Evolutionary conservation across 2,329 filamentous ascomycete genomes (phyloP).

Genomic region (Daldinia sp.): DNA sequence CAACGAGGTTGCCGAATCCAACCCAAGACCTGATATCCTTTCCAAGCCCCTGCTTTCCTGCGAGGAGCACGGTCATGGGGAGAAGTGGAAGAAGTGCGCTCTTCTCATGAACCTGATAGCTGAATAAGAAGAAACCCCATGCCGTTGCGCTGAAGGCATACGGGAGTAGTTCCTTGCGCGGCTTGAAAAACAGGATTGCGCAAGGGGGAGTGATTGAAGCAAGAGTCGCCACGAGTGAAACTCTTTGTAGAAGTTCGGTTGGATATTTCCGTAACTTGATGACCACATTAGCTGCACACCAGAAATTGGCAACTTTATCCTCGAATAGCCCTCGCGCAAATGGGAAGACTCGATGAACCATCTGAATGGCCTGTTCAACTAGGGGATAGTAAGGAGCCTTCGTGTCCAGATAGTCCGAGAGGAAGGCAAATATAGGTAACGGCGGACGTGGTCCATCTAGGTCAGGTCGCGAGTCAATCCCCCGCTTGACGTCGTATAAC

Average conservation of each 20-base stretch:
- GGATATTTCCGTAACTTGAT: conserved; percentile 87
- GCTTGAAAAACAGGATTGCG: conserved; percentile 80
- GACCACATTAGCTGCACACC: conserved; percentile 91
- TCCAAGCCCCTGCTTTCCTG: conserved; percentile 80
- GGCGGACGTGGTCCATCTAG: conserved; percentile 70
- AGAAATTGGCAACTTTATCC: conserved; percentile 98
- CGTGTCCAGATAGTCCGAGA: conserved; percentile 70
- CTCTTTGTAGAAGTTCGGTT: conserved; percentile 76
- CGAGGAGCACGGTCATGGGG: conserved; percentile 90
- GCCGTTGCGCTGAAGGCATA: conserved; percentile 84
- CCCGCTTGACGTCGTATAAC: conserved; percentile 74
- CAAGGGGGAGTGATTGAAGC: conserved; percentile 83
- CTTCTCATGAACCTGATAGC: conserved; percentile 98
- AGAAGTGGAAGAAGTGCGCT: conserved; percentile 91
- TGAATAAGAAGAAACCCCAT: conserved; percentile 98
- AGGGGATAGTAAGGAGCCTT: conserved; percentile 79
- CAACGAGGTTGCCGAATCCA: conserved; percentile 93
- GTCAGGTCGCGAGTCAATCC: conserved; percentile 68
- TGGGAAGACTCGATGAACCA: conserved; percentile 92
- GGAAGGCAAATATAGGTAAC: conserved; percentile 70
- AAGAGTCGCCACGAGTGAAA: conserved; percentile 80
- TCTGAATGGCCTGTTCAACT: conserved; percentile 82
- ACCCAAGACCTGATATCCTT: conserved; percentile 88
- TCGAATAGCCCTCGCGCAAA: conserved; percentile 97
- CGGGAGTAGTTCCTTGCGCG: conserved; percentile 81